Base-by-base conservation (phyloP, 2,329 filamentous ascomycete genomes). In the Trichoderma lentiforme region DNA sequence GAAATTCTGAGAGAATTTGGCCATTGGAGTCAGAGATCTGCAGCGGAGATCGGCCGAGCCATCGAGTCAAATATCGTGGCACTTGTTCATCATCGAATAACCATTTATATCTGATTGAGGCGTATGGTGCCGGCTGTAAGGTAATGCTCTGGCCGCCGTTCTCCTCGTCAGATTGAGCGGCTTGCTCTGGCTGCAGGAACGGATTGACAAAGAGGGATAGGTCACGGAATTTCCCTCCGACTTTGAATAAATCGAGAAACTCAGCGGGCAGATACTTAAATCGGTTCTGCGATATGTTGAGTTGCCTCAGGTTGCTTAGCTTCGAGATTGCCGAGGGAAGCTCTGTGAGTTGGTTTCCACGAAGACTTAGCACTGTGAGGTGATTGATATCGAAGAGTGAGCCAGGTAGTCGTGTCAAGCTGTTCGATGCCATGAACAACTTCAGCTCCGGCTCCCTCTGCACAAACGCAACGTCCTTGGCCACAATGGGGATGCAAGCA, bases 231-330 rank as follows among this genome's bases (percentile, higher is more conserved):
- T 83, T 84, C 60, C 82, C 79, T 0, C 80, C 77, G 11, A 79
- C 77, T 36, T 82, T 79, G 24, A 92, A 79, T 2, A 93, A 82
- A 28, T 86, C 80, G 1, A 93, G 82, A 1, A 93, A 81, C 76
- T 92, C 90, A 70, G 84, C 86, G 0, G 92, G 92, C 1, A 94
- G 83, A 73, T 83, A 86, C 7, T 83, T 84, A 12, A 94, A 82
- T 6, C 81, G 80, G 73, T 93, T 93, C 68, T 91, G 87, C 1
- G 90, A 88, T 9, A 94, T 76, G 75, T 93, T 93, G 51, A 94
- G 85, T 65, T 89, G 85, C 65, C 83, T 82, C 4, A 94, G 83
- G 72, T 89, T 89, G 5, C 78, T 78, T 7, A 93, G 83, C 36
- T 86, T 86, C 26, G 82, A 83, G 63, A 93, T 88, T 4, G 85